phyloP scores from a whole-genome alignment of 495 filamentous ascomycete genomes.

The Aspergillus wentii region DNA sequence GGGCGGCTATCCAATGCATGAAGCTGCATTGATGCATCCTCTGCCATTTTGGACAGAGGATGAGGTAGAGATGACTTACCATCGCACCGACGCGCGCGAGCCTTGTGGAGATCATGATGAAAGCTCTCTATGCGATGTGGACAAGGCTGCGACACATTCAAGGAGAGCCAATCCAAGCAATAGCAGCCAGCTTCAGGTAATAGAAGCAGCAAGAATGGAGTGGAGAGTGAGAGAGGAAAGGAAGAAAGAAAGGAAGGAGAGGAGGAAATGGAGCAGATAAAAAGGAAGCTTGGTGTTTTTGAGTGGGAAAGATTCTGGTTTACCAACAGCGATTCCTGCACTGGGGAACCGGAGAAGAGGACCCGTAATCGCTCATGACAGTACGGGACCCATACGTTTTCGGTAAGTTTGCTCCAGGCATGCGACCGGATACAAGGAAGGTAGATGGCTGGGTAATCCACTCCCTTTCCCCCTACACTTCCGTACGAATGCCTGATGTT shows the following conservation, averaged over 20 bases:
- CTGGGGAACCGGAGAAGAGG: slow-evolving; percentile 36
- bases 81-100: slow-evolving; percentile 53
- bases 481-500: slow-evolving; percentile 3
- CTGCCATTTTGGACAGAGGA: not conserved
- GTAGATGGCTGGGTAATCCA: slow-evolving; percentile 6
- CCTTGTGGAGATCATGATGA: slow-evolving; percentile 52
- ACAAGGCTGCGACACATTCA: slow-evolving; percentile 33
- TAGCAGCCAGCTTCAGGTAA: slow-evolving; percentile 40
- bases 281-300: slow-evolving; percentile 41
- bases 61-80: slow-evolving; percentile 33
- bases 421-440: slow-evolving; percentile 27
- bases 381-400: slow-evolving; percentile 33
- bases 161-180: slow-evolving; percentile 27
- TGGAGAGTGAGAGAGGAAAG: slow-evolving; percentile 27
- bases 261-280: slow-evolving; percentile 32
- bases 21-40: not conserved
- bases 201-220: slow-evolving; percentile 27
- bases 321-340: slow-evolving; percentile 19
- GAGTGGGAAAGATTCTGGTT: slow-evolving; percentile 34
- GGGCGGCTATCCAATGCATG: slow-evolving; percentile 3
- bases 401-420: slow-evolving; percentile 18
- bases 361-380: slow-evolving; percentile 42
- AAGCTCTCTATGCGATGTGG: slow-evolving; percentile 32
- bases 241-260: slow-evolving; percentile 19
- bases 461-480: slow-evolving; percentile 4